Conservation (phyloP, 2,329 filamentous ascomycete species). For the Xylaria sp. region DNA sequence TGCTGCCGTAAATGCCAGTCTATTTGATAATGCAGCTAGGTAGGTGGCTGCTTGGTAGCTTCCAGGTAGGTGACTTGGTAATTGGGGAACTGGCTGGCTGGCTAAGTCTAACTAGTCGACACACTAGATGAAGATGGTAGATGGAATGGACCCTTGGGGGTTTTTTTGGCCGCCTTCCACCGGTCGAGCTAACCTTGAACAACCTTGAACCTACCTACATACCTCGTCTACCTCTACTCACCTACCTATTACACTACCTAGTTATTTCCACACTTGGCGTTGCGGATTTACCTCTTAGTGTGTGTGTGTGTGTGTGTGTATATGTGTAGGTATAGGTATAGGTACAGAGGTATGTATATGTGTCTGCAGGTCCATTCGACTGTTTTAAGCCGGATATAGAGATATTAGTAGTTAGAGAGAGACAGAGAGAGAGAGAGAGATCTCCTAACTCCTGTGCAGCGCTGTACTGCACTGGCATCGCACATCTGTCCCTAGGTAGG, state of each 20-base stretch:
- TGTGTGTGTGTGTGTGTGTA: background rate
- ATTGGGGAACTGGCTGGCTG: background rate
- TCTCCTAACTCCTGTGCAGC: background rate
- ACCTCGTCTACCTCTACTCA: background rate
- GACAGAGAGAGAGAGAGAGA: no score
- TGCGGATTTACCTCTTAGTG: background rate
- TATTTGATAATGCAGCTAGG: conserved; percentile 14
- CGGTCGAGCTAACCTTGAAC: background rate
- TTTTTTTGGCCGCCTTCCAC: conserved; percentile 6
- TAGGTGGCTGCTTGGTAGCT: no score
- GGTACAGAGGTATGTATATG: background rate
- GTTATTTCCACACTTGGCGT: conserved; percentile 1
- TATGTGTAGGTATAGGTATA: background rate
- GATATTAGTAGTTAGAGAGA: no score
- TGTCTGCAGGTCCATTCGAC: background rate
- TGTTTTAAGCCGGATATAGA: conserved; percentile 5
- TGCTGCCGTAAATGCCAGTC: conserved; percentile 6
- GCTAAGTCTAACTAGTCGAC: background rate
- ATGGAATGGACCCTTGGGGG: background rate
- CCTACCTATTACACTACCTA: conserved; percentile 2
- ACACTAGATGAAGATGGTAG: background rate
- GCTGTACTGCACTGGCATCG: background rate
- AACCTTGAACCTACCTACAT: background rate
- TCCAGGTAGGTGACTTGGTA: no score
- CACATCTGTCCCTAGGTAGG: background rate